Evolutionary conservation across 768 basidiomycete species (phyloP), one percentile per base, ranked within the genome.

Genomic region (Suillus clintonianus): DNA sequence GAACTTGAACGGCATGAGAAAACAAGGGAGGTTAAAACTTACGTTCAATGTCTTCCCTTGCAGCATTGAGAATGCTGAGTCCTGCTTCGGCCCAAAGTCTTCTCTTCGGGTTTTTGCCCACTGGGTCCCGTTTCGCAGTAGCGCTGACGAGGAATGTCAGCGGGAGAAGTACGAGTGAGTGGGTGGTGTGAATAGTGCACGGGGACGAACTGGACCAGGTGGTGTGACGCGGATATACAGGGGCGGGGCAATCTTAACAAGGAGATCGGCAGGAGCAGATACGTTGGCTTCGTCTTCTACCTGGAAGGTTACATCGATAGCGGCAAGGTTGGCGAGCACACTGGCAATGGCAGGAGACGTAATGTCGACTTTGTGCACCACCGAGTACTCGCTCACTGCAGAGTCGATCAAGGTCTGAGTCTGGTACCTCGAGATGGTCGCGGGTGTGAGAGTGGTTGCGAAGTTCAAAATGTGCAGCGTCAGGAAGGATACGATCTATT

Each of bases 381-480:
- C 22, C 30, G 59, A 64, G 45, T 67, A 61, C 19, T 75, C 70
- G 4, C 60, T 36, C 13, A 51, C 36, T 13, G 70, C 59, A 17
- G 61, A 22, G 32, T 64, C 65, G 5, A 67, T 11, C 37, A 70
- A 66, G 8, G 36, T 47, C 64, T 64, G 73, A 10, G 63, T 71
- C 68, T 77, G 80, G 71, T 81, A 77, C 63, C 83, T 77, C 68
- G 83, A 68, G 76, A 86, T 68, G 62, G 86, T 74, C n/a, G 83
- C 81, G 37, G 88, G 84, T 0, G 95, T 90, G 56, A 99, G 85
- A 0, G 97, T 95, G 0, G 96, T 92, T 74, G 90, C 91, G 63
- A 99, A 86, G 81, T 98, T 99, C 65, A 97, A 85, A 61, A 95
- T 86, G 69, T 99, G 97, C 2, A 99, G 79, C 0, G 88, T 88